These are phyloP conservation scores for Penicillium sp. DNA, from an alignment of 2,329 filamentous ascomycete species.

Conservation along the genomic window DNA sequence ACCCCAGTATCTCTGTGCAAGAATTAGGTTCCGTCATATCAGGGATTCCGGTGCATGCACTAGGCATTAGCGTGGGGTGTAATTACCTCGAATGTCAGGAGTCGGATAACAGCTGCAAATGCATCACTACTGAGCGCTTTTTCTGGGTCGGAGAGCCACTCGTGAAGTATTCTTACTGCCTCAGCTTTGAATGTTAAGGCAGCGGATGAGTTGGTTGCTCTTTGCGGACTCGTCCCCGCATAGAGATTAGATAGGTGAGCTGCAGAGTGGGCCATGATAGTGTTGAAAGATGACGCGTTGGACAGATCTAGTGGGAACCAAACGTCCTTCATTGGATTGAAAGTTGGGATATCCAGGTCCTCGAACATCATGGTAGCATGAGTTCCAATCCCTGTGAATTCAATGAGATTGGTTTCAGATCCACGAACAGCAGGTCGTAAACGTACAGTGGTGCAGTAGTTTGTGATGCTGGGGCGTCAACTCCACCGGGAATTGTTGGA, in stretches of 20 bases:
- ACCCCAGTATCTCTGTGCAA: conserved; percentile 34
- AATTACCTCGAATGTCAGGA: conserved; percentile 35
- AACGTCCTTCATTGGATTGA: conserved; percentile 43
- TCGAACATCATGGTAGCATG: conserved; percentile 37
- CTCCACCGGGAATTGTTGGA: conserved; percentile 36
- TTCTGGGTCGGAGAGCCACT: conserved; percentile 20
- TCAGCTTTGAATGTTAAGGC: conserved; percentile 35
- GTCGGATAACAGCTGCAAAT: conserved; percentile 33
- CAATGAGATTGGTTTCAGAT: background rate
- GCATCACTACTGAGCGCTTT: conserved; percentile 35
- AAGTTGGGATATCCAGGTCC: conserved; percentile 22
- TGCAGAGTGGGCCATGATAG: conserved; percentile 44
- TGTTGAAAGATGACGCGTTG: conserved; percentile 43
- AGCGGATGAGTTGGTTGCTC: conserved; percentile 22
- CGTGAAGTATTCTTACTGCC: conserved; percentile 35
- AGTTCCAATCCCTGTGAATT: conserved; percentile 27
- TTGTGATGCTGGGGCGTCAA: conserved; percentile 37
- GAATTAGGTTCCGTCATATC: background rate
- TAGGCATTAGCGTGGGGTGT: background rate
- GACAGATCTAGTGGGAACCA: conserved; percentile 44
- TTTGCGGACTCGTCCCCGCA: conserved; percentile 22
- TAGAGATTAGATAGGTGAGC: conserved; percentile 40
- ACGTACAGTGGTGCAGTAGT: conserved; percentile 39
- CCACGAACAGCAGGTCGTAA: background rate
- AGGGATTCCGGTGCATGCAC: background rate